Evolutionary conservation across 164 flowering plant species (phyloP).

Genomic region (Chimonanthus salicifolius): DNA sequence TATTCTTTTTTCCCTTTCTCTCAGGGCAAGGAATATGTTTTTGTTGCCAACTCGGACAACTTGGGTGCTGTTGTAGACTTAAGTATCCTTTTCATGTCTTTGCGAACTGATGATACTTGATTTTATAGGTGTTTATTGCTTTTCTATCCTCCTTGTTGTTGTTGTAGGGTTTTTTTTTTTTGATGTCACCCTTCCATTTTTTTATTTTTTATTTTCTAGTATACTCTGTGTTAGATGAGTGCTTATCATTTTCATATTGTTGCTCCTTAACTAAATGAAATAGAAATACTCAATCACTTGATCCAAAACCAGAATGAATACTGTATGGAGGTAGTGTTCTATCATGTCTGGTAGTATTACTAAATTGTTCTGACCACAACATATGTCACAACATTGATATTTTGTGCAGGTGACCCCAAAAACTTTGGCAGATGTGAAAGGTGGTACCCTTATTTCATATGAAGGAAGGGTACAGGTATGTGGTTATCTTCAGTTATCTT

Average conservation of each 20-base stretch:
- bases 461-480: conserved; percentile 98
- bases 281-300: conserved; percentile 89
- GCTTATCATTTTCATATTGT: background rate
- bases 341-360: background rate
- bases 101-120: background rate
- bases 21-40: conserved; percentile 98
- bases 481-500: background rate
- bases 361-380: conserved; percentile 2
- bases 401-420: conserved; percentile 89
- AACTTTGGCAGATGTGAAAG: conserved; percentile 98
- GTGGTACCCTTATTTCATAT: conserved; percentile 95
- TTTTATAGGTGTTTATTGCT: background rate
- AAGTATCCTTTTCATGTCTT: conserved; percentile 68
- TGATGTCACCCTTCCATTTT: background rate
- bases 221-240: background rate
- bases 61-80: conserved; percentile 95
- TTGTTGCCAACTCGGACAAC: conserved; percentile 95
- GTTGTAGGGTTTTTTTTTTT: background rate
- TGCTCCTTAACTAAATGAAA: conserved; percentile 46
- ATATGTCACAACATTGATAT: conserved; percentile 7
- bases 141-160: background rate
- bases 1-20: background rate
- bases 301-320: conserved; percentile 82
- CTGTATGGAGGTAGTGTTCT: conserved; percentile 86
- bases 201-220: background rate